Evolutionary conservation across 208 protist species (phyloP).

Genomic region (Acanthamoeba healyi): DNA sequence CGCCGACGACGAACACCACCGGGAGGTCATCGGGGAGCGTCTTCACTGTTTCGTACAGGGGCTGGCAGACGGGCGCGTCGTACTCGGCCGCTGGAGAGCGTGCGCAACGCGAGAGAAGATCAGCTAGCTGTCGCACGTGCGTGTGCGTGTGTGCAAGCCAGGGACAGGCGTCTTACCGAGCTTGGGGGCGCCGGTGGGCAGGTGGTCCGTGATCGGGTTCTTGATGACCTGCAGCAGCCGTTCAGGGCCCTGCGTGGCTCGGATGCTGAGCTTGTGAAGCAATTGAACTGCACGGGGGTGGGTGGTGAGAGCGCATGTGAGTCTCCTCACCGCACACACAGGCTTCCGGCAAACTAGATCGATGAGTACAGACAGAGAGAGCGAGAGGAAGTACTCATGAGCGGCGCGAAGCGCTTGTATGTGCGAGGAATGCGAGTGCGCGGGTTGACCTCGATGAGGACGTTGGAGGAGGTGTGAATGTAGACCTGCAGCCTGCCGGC

Average conservation of each 20-base stretch:
- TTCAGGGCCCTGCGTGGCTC: conserved; percentile 92
- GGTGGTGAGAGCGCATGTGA: background rate
- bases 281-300: conserved; percentile 93
- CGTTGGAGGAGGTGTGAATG: conserved; percentile 97
- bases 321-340: too few relatives aligned
- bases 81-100: conserved; percentile 42
- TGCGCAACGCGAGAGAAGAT: conserved; percentile 75
- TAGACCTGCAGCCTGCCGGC: conserved; percentile 97
- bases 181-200: conserved; percentile 90
- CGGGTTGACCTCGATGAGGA: conserved; percentile 96
- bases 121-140: too few relatives aligned
- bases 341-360: too few relatives aligned
- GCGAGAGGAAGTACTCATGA: conserved; percentile 94
- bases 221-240: conserved; percentile 98
- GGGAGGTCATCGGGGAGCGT: conserved; percentile 76
- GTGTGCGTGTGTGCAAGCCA: too few relatives aligned
- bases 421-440: conserved; percentile 98
- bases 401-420: conserved; percentile 97
- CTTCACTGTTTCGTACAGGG: conserved; percentile 72
- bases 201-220: conserved; percentile 98
- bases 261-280: conserved; percentile 98
- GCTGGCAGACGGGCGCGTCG: conserved; percentile 28
- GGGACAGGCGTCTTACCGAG: conserved; percentile 70
- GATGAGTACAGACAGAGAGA: background rate
- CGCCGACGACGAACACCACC: conserved; percentile 93